phyloP scores from a whole-genome alignment of 352 stramenopile genomes.

The Pythium insidiosum region DNA sequence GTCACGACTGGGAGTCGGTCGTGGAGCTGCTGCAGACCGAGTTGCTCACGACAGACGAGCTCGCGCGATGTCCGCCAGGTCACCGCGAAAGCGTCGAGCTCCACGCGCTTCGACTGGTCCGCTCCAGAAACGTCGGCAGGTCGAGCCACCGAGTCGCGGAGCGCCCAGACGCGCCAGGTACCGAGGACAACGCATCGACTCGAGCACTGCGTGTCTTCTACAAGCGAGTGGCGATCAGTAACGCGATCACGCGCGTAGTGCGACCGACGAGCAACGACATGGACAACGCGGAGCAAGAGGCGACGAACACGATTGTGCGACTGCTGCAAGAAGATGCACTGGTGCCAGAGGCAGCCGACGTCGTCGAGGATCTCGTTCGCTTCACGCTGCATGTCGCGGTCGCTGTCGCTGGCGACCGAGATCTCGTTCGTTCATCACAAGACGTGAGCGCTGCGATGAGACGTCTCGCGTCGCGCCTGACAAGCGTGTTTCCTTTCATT shows the following conservation, averaged over 20 bases:
- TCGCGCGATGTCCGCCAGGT: constrained; percentile 14
- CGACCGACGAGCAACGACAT: too few relatives aligned
- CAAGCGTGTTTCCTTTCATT: constrained; percentile 6
- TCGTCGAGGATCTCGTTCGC: too few relatives aligned
- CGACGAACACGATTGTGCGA: too few relatives aligned
- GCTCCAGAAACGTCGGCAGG: background rate
- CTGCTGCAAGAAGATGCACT: too few relatives aligned
- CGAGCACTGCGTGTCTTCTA: constrained; percentile 31
- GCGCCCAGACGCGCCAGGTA: too few relatives aligned
- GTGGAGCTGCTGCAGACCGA: constrained; percentile 36
- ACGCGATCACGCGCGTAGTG: constrained; percentile 12
- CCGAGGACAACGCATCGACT: constrained; percentile 3
- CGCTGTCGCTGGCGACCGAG: too few relatives aligned
- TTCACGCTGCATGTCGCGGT: too few relatives aligned
- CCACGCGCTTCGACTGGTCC: constrained; percentile 34
- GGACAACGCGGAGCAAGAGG: too few relatives aligned
- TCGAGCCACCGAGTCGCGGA: too few relatives aligned
- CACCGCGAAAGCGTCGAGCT: constrained; percentile 38
- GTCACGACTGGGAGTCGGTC: constrained; percentile 38
- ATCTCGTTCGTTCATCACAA: too few relatives aligned
- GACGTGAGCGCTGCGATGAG: too few relatives aligned
- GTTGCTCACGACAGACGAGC: constrained; percentile 26
- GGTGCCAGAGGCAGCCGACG: too few relatives aligned
- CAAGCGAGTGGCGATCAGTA: constrained; percentile 40
- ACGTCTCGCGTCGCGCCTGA: background rate